Evolutionary conservation across 495 filamentous ascomycete species (phyloP), one percentile per base, ranked within the genome.

Genomic region (Xylaria castorea): DNA sequence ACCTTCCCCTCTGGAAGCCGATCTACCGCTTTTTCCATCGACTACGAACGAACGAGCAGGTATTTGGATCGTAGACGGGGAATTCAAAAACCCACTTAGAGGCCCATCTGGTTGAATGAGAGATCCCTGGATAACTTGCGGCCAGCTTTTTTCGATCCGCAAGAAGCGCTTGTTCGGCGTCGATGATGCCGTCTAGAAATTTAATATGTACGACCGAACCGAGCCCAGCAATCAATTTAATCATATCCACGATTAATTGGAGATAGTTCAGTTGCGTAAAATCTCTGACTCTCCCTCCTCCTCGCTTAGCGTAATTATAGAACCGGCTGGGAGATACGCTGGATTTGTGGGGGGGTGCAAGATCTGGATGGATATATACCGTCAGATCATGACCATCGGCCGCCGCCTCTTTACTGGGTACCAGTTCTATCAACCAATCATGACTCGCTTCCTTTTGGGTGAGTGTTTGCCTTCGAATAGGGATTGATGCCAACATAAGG

Each of bases 401-500:
- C 9, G n/a, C 34, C 38, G 58, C 58, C 18, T 38, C 18, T 38
- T 11, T 22, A 22, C 58, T 61, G n/a, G 58, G 58, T 11, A 20
- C 1, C 0, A 38, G 11, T 61, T 61, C 32, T 2, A 12, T 3
- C 0, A 9, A 4, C 32, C 57, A 38, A 14, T 5, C 3, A 1
- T 25, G 0, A 0, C 5, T 3, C 5, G 0, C 25, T 32, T 16
- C 1, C 2, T 3, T 22, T 61, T 38, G 18, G 25, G 0, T 2
- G 3, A 38, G 18, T n/a, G 1, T 8, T 0, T 1, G 6, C 9
- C 3, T 34, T 38, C 58, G 58, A 61, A 61, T 0, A 38, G 58
- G 58, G 32, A 61, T 20, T 3, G 58, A 61, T 38, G 58, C 58
- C 32, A 61, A 9, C 58, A 61, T 61, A 61, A 61, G 58, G 32